Evolutionary conservation across 2,329 filamentous ascomycete genomes (phyloP), one percentile per base, ranked within the genome.

Genomic region (Penicillium decumbens): DNA sequence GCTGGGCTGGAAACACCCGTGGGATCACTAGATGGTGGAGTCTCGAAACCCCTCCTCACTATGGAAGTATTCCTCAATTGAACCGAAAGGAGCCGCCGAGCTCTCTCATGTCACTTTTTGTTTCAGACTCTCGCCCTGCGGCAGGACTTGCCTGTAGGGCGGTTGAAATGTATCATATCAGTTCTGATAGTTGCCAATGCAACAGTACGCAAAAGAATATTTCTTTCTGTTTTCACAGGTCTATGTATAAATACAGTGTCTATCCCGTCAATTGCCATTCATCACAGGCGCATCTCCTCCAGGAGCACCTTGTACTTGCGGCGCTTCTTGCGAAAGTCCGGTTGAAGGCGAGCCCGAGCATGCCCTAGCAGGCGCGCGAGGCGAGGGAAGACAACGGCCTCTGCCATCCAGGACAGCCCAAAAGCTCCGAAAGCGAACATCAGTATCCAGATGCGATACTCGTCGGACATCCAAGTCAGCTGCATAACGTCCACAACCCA

Each of bases 1-100:
- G 57, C 71, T 98, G 64, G 93, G 93, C 70, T 89, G 84, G 87
- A 96, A 90, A 77, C 93, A 97, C 74, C 93, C 90, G 59, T 96
- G 90, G 89, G 91, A 96, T 62, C 90, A 95, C 75, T 95, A 50
- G 39, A 51, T 15, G 37, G 35, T 23, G 24, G 40, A 32, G 28
- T 41, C 40, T 29, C 33, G 7, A 18, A 12, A 20, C 3, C 8
- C 32, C 32, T 32, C 33, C 33, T 37, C 33, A 37, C 20, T 37
- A 15, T 20, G 23, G 23, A 40, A 15, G 10, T 6, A 15, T 27
- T 9, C 12, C 7, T 13, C 23, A 40, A 40, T 15, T 15, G 38
- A 40, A 13, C 20, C 38, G 23, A 10, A 40, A 27, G 20, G 12
- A 40, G 27, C 27, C 27, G 15, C 12, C 23, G 29, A 35, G 37